phyloP scores from a whole-genome alignment of 208 protist genomes.

The Trypanosoma platydactyli region DNA sequence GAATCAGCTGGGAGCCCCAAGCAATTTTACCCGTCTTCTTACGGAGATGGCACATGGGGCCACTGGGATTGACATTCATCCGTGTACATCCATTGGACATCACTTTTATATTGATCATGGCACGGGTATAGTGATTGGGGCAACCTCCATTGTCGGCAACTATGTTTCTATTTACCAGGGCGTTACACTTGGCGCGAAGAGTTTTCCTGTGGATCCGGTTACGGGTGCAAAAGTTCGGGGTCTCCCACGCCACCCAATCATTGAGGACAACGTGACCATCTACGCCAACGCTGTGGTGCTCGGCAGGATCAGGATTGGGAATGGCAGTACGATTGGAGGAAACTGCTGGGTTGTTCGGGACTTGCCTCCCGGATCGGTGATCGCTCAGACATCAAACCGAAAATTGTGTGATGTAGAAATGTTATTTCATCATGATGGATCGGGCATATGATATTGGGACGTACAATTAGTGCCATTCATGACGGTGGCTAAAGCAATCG shows the following conservation, averaged over 20 bases:
- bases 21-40: conserved; percentile 71
- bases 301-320: conserved; percentile 77
- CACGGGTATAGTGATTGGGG: conserved; percentile 87
- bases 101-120: conserved; percentile 93
- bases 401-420: conserved; percentile 35
- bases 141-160: conserved; percentile 81
- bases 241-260: conserved; percentile 82
- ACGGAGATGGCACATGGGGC: conserved; percentile 65
- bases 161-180: conserved; percentile 82
- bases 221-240: conserved; percentile 55
- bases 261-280: conserved; percentile 80
- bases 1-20: conserved; percentile 62
- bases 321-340: conserved; percentile 70
- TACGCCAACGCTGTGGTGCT: conserved; percentile 85
- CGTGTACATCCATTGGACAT: conserved; percentile 69
- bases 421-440: conserved; percentile 62
- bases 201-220: conserved; percentile 50
- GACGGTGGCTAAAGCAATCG: background rate
- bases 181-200: conserved; percentile 83
- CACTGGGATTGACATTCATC: conserved; percentile 90
- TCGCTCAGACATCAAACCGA: conserved; percentile 49
- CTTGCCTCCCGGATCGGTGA: conserved; percentile 50
- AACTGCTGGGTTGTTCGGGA: conserved; percentile 63
- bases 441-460: conserved; percentile 38
- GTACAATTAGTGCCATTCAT: background rate